phyloP scores from a whole-genome alignment of 2,329 filamentous ascomycete species.

The Botrytis paeoniae region DNA sequence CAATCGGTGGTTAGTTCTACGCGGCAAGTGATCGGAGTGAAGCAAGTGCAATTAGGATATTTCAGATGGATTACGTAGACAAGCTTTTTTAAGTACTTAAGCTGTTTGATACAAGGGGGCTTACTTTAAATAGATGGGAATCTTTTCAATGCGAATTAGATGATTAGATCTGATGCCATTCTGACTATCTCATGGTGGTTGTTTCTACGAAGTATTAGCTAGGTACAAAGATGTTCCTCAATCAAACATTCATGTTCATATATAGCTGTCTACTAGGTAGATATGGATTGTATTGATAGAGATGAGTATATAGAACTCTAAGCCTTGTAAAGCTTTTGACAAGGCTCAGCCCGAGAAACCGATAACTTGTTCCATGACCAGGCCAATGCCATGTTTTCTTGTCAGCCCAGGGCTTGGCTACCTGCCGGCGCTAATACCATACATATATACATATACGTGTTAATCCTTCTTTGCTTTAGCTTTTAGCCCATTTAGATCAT shows the following conservation, averaged over 20 bases:
- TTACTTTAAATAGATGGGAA: neutral
- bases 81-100: neutral
- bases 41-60: slow-evolving; percentile 1
- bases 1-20: neutral
- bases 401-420: slow-evolving; percentile 5
- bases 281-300: neutral
- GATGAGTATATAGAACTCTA: neutral
- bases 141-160: neutral
- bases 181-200: neutral
- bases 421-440: slow-evolving; percentile 2
- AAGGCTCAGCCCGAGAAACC: neutral
- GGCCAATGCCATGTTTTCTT: neutral
- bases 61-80: neutral
- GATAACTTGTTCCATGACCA: neutral
- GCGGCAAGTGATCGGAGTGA: neutral
- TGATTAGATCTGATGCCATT: neutral
- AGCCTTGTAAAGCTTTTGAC: neutral
- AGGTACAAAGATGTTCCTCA: neutral
- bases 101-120: neutral
- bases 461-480: neutral
- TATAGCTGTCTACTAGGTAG: neutral
- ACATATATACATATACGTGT: neutral
- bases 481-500: neutral
- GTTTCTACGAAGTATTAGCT: too few relatives aligned
- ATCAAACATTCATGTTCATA: neutral